Evolutionary conservation across 1,284 basidiomycete genomes (phyloP), one percentile per base, ranked within the genome.

Genomic region (Ceratobasidium sp.): DNA sequence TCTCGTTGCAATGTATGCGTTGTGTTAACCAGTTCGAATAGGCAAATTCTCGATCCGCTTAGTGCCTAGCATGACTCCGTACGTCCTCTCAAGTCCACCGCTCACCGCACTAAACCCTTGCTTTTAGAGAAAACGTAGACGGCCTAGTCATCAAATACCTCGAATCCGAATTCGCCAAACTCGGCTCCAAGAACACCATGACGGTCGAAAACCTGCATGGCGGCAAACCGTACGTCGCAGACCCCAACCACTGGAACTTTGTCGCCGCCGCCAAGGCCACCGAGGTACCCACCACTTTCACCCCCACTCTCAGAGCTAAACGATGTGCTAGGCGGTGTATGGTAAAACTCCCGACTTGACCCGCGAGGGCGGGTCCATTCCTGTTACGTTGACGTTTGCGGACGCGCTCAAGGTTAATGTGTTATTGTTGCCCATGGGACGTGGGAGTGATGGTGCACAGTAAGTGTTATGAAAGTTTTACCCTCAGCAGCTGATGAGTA

Each of bases 301-400:
- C 38, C 34, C 43, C 13, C 25, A 38, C 20, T 22, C 15, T 15
- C 22, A 45, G 45, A 70, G 54, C 29, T n/a, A 22, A 42, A n/a
- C 34, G 10, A 62, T 62, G 27, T 22, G 38, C 0, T 70, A 94
- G 87, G 83, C 84, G 7, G 83, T 97, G 13, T 97, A 95, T 80
- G 86, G 88, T 57, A 85, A 88, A 77, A 86, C 87, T 34, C 95
- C 95, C 1, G 93, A 97, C 77, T 84, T 94, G 75, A 96, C 92
- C 0, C 86, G 94, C 56, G 96, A 99, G 80, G 96, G 97, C 69
- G 95, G 96, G 1, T 96, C 93, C 1, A 98, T 98, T 74, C 96
- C 96, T 0, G 94, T 98, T 55, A 97, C 96, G 5, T 85, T 99
- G 70, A 97, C 95, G 3, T 98, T 99, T 79, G 93, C 95, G 20